Evolutionary conservation across 2,329 filamentous ascomycete species (phyloP).

Genomic region (Fusarium coicis): DNA sequence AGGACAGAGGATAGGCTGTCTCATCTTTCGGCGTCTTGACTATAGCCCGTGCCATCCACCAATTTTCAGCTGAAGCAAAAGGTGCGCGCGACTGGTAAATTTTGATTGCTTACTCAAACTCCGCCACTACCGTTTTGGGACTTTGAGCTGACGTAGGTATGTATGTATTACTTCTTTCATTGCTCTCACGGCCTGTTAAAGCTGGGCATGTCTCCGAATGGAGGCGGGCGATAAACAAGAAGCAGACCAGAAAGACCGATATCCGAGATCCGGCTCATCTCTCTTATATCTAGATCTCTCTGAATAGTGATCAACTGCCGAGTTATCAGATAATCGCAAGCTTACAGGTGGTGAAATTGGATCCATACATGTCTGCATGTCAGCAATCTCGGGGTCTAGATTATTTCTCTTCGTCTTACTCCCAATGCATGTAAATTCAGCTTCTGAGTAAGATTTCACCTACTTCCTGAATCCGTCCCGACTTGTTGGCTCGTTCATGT

Average conservation of each 20-base stretch:
- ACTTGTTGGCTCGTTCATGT: background rate
- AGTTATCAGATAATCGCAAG: background rate
- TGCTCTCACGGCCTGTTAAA: background rate
- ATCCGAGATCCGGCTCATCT: background rate
- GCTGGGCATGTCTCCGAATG: background rate
- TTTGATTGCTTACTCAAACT: background rate
- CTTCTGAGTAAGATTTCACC: background rate
- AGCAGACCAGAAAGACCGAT: background rate
- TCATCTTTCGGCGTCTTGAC: conserved; percentile 17
- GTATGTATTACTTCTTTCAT: background rate
- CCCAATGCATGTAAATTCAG: background rate
- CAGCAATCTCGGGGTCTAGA: background rate
- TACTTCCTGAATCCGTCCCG: background rate
- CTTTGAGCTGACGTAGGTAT: background rate
- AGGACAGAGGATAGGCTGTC: background rate
- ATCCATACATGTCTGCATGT: background rate
- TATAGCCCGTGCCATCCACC: conserved; percentile 12
- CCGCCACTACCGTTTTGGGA: background rate
- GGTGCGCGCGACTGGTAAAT: background rate
- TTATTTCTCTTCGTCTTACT: background rate
- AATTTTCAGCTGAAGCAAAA: background rate
- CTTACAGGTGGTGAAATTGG: background rate
- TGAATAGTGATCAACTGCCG: background rate
- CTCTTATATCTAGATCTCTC: background rate
- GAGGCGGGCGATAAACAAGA: background rate